Evolutionary conservation across 345 rosid genomes (phyloP).

Genomic region (Ceriops decandra): DNA sequence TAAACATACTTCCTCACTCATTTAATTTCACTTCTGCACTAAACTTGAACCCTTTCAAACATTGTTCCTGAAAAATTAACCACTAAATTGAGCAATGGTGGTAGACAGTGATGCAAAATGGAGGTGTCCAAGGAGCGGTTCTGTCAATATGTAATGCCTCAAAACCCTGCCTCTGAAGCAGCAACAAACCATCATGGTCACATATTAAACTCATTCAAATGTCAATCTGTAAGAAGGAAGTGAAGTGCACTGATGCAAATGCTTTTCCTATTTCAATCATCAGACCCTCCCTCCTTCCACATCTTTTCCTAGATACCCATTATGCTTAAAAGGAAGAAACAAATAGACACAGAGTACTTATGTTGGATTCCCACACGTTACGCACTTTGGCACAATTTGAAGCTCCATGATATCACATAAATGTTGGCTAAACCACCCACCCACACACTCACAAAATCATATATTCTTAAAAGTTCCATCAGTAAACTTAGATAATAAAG

Average conservation of each 20-base stretch:
- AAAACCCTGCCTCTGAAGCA: background rate
- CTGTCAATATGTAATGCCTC: too few relatives aligned
- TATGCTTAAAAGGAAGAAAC: background rate
- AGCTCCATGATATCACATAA: background rate
- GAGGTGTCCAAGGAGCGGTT: too few relatives aligned
- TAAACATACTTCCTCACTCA: too few relatives aligned
- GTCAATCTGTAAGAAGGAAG: constrained; percentile 2
- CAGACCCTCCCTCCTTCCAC: background rate
- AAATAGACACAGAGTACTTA: background rate
- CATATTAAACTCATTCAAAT: background rate
- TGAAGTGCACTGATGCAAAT: background rate
- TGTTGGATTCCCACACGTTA: background rate
- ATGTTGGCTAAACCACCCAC: background rate
- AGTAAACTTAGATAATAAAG: background rate
- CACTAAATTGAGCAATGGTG: too few relatives aligned
- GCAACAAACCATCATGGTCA: background rate
- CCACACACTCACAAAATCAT: background rate
- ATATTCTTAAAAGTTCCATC: constrained; percentile 6
- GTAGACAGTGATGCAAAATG: too few relatives aligned
- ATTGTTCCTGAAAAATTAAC: too few relatives aligned
- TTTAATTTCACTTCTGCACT: too few relatives aligned
- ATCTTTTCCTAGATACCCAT: background rate
- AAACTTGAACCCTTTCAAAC: too few relatives aligned
- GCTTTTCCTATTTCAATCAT: background rate
- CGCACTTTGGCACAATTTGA: background rate